Conservation (phyloP, 305 asterid genomes). For the Rubia occidens region DNA sequence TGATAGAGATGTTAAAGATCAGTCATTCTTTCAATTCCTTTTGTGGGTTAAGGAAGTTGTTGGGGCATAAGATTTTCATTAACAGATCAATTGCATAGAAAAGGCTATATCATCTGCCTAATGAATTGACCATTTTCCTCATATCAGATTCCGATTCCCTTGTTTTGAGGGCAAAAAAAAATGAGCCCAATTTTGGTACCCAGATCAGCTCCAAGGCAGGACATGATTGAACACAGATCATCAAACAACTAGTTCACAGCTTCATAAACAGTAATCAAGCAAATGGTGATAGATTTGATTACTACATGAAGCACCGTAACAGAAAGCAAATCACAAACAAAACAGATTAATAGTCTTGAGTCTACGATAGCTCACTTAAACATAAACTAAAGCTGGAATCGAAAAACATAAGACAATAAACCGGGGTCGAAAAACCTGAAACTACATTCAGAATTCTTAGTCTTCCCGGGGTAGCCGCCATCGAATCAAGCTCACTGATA, state of each 20-base stretch:
- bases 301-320: conserved; percentile 23
- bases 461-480: conserved; percentile 31
- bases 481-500: conserved; percentile 29
- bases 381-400: conserved; percentile 17
- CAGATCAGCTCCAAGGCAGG: too few relatives aligned
- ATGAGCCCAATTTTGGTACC: too few relatives aligned
- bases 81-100: conserved; percentile 18
- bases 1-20: conserved; percentile 34
- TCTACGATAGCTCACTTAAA: conserved; percentile 33
- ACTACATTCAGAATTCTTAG: conserved; percentile 32
- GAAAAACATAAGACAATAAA: conserved; percentile 29
- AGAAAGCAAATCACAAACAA: conserved; percentile 17
- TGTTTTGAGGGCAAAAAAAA: too few relatives aligned
- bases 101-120: conserved; percentile 25
- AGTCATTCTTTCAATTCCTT: conserved; percentile 34
- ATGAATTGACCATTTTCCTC: conserved; percentile 23
- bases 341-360: conserved; percentile 23
- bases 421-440: conserved; percentile 51
- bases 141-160: neutral
- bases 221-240: conserved; percentile 1
- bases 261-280: conserved; percentile 9
- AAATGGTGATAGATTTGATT: conserved; percentile 11
- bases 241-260: conserved; percentile 14
- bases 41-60: conserved; percentile 28
- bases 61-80: conserved; percentile 21